phyloP scores from a whole-genome alignment of 495 filamentous ascomycete species.

The Annulohypoxylon stygium region DNA sequence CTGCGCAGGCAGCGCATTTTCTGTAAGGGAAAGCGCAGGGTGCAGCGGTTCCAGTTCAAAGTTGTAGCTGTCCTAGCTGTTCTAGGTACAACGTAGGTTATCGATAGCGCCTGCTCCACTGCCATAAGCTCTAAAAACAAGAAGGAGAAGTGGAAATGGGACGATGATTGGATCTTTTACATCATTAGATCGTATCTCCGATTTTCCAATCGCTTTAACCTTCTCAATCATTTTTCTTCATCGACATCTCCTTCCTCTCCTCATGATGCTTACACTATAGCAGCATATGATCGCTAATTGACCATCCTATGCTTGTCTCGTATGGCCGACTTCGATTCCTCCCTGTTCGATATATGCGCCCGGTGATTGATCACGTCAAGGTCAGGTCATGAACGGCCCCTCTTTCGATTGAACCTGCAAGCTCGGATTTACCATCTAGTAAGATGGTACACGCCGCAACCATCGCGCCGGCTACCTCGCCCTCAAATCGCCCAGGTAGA shows the following conservation, averaged over 20 bases:
- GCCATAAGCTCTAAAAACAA: constrained; percentile 9
- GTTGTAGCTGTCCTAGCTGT: too few species aligned
- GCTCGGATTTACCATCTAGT: constrained; percentile 38
- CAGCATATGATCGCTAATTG: background rate
- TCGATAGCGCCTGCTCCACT: constrained; percentile 33
- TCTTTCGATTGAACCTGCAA: constrained; percentile 22
- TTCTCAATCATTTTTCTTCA: constrained; percentile 8
- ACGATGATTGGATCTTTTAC: constrained; percentile 32
- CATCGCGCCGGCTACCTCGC: constrained; percentile 46
- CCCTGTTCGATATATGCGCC: background rate
- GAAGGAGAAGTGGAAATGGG: constrained; percentile 17
- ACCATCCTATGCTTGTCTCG: constrained; percentile 16
- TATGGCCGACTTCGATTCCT: constrained; percentile 18
- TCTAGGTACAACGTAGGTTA: background rate
- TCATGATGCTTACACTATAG: background rate
- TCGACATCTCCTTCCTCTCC: background rate
- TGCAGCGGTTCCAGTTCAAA: background rate
- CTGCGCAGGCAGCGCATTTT: background rate
- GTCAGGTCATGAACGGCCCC: constrained; percentile 29
- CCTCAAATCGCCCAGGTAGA: constrained; percentile 41
- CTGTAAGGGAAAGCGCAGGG: background rate
- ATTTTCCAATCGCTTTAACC: constrained; percentile 36
- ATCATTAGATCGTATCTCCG: constrained; percentile 45
- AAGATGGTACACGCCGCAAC: constrained; percentile 56
- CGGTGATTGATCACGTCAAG: constrained; percentile 14